These are phyloP conservation scores for Ganoderma boninense DNA, from an alignment of 1,284 basidiomycete genomes.

Conservation along the genomic window DNA sequence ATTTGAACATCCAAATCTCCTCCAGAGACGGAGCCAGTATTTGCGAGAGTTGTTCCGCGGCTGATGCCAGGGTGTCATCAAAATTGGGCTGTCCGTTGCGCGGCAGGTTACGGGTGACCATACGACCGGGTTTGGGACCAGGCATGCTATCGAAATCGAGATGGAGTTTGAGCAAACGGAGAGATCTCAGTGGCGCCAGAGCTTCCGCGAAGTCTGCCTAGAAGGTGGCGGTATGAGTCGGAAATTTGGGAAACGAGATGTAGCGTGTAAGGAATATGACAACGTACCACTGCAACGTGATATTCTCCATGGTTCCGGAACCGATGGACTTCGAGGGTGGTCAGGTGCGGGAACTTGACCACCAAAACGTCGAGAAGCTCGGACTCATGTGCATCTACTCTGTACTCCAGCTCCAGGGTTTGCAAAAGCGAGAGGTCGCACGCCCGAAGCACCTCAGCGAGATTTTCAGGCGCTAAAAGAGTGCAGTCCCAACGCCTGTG, in stretches of 20 bases:
- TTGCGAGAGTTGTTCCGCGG: no score
- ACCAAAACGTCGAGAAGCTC: not conserved
- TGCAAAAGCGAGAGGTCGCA: not conserved
- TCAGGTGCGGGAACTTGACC: no score
- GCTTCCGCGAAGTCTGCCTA: no score
- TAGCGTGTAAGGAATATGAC: not conserved
- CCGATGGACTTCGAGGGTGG: not conserved
- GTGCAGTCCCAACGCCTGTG: not conserved
- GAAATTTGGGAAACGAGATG: no score
- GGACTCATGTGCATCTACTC: not conserved
- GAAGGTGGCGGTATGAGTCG: no score
- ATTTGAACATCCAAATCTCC: no score
- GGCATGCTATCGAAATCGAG: not conserved
- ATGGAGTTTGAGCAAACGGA: not conserved
- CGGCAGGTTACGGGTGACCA: not conserved
- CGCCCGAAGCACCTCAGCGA: not conserved
- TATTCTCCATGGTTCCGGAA: not conserved
- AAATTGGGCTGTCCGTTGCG: no score
- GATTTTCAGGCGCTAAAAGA: not conserved
- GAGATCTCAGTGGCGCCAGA: not conserved
- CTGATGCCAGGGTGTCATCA: no score
- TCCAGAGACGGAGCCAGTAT: no score
- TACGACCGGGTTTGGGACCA: not conserved
- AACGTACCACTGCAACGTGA: not conserved
- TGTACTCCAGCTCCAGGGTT: constrained; percentile 1